Conservation (phyloP, 495 filamentous ascomycete species). For the Thermothielavioides terrestris region DNA sequence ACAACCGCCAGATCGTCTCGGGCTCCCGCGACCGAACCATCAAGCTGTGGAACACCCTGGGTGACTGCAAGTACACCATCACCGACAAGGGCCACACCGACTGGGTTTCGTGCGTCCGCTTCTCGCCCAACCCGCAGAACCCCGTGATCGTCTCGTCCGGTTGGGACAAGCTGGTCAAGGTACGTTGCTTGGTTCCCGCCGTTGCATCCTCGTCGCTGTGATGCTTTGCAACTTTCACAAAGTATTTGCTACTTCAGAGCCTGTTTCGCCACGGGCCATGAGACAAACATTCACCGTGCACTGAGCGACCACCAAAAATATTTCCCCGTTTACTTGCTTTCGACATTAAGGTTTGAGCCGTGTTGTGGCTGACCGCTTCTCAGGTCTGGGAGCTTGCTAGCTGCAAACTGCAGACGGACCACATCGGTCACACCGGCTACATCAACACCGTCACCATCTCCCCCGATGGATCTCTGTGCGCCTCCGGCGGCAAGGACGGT, state of each 20-base stretch:
- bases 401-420: constrained; percentile 99
- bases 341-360: neutral
- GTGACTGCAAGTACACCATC: constrained; percentile 99
- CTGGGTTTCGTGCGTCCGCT: constrained; percentile 98
- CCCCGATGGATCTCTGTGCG: constrained; percentile 97
- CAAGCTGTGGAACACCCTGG: constrained; percentile 99
- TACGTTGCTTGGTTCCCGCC: constrained; percentile 43
- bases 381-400: constrained; percentile 99
- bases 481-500: constrained; percentile 98
- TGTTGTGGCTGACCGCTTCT: constrained; percentile 6
- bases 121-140: constrained; percentile 99
- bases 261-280: constrained; percentile 62
- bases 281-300: constrained; percentile 87
- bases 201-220: constrained; percentile 41
- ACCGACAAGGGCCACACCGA: constrained; percentile 99
- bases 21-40: constrained; percentile 96
- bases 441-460: constrained; percentile 99
- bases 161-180: constrained; percentile 99
- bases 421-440: constrained; percentile 99
- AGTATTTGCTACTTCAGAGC: constrained; percentile 99
- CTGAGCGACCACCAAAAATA: constrained; percentile 49
- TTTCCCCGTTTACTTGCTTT: constrained; percentile 5
- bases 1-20: constrained; percentile 99
- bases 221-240: constrained; percentile 79
- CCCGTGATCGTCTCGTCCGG: constrained; percentile 97